These are phyloP conservation scores for Lactifluus subvellereus DNA, from an alignment of 768 basidiomycete species.

Conservation along the genomic window DNA sequence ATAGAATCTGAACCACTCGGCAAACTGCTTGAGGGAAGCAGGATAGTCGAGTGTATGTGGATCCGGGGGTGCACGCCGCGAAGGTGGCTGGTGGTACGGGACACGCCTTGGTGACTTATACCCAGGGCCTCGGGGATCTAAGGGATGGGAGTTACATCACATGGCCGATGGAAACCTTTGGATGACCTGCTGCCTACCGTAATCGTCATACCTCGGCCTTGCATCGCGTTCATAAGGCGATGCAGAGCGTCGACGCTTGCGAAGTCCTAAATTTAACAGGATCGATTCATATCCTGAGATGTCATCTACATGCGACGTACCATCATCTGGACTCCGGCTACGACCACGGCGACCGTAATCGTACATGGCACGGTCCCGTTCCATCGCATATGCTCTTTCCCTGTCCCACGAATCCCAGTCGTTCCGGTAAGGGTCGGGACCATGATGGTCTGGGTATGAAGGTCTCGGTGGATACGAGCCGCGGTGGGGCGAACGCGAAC, in stretches of 20 bases:
- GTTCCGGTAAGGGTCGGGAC: slow-evolving; percentile 52
- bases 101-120: slow-evolving; percentile 60
- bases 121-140: slow-evolving; percentile 58
- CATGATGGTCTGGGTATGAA: slow-evolving; percentile 52
- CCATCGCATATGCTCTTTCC: slow-evolving; percentile 63
- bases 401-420: slow-evolving; percentile 72
- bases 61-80: slow-evolving; percentile 60
- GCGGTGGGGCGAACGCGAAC: slow-evolving; percentile 69
- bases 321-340: slow-evolving; percentile 80
- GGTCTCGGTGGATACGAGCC: slow-evolving; percentile 49
- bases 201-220: slow-evolving; percentile 79
- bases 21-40: slow-evolving; percentile 75
- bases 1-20: slow-evolving; percentile 80
- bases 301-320: slow-evolving; percentile 32
- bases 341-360: slow-evolving; percentile 66
- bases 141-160: slow-evolving; percentile 38
- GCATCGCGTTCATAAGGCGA: slow-evolving; percentile 81
- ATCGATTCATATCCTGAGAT: background rate
- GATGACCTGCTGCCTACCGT: slow-evolving; percentile 45
- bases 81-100: slow-evolving; percentile 43
- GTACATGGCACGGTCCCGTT: slow-evolving; percentile 62
- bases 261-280: slow-evolving; percentile 38
- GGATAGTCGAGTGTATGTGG: slow-evolving; percentile 81
- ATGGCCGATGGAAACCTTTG: slow-evolving; percentile 16
- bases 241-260: slow-evolving; percentile 73